Base-by-base conservation (phyloP, 441 rosid genomes). In the Jatropha podagrica region DNA sequence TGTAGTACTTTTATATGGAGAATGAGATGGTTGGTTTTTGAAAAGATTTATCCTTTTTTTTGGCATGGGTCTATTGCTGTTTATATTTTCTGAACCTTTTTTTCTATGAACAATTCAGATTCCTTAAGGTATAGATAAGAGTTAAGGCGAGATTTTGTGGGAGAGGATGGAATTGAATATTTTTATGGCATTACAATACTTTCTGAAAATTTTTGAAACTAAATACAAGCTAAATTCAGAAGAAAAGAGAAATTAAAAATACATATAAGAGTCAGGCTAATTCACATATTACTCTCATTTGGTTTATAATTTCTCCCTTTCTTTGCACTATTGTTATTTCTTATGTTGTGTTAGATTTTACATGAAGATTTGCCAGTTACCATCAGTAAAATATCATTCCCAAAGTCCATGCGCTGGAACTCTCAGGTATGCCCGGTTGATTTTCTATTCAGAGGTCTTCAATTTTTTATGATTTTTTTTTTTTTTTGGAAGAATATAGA, bases 391-490 rank as follows among this genome's bases (percentile, higher is more conserved):
- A 84, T 95, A 85, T 84, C 96, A 67, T 95, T 95, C 88, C 91
- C 90, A 46, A 93, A 93, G 87, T 88, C 99, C 15, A 95, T 95
- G 97, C 96, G 95, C 59, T 95, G 99, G 99, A 93, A 89, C 84
- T 95, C 99, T 81, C 93, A 85, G 93, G 96, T 85, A 77, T 54
- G 54, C 80, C 68, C 10, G 8, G 8, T 75, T 58, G 51, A 64
- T 71, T 48, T 58, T 79, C 59, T 70, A 26, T 64, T 79, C 49
- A 46, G 20, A 42, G 65, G 37, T 60, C 51, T 61, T 18, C 60
- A 68, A 5, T 61, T 18, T 2, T 23, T 56, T 66, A 23, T 41
- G n/a, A 1, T 63, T 73, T 73, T 13, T 20, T 15, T 44, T 40
- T n/a, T 23, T 23, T 23, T 23, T 23, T 23, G 18, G n/a, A 63